Evolutionary conservation across 202 grass and related monocot genomes (phyloP).

Genomic region (Digitaria exilis): DNA sequence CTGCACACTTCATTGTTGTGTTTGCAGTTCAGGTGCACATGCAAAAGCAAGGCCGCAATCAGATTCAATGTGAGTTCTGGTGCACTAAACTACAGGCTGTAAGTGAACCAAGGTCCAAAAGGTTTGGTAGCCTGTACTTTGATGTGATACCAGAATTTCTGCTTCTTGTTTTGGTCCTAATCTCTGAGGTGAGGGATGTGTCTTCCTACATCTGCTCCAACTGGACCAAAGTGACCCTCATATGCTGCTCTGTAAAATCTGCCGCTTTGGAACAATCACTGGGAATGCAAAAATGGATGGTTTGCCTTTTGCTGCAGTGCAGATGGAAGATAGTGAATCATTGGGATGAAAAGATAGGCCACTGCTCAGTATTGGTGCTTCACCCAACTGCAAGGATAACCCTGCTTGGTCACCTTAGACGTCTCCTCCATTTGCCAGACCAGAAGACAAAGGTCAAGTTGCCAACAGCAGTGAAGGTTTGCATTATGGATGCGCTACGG

Average conservation of each 20-base stretch:
- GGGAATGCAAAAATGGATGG: background rate
- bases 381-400: background rate
- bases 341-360: background rate
- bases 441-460: background rate
- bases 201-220: slow-evolving; percentile 25
- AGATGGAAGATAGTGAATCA: background rate
- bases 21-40: background rate
- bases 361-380: background rate
- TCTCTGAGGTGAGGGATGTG: background rate
- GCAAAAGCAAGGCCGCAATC: background rate
- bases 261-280: no score
- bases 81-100: background rate
- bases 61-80: background rate
- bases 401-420: background rate
- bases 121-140: background rate
- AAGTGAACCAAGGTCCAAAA: background rate
- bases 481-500: background rate
- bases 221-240: slow-evolving; percentile 39
- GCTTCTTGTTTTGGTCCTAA: background rate
- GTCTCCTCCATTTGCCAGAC: background rate
- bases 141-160: background rate
- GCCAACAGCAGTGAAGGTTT: background rate
- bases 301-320: background rate
- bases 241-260: background rate
- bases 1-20: background rate